Evolutionary conservation across 2,329 filamentous ascomycete species (phyloP), one percentile per base, ranked within the genome.

Genomic region (Fusarium nelsonii): DNA sequence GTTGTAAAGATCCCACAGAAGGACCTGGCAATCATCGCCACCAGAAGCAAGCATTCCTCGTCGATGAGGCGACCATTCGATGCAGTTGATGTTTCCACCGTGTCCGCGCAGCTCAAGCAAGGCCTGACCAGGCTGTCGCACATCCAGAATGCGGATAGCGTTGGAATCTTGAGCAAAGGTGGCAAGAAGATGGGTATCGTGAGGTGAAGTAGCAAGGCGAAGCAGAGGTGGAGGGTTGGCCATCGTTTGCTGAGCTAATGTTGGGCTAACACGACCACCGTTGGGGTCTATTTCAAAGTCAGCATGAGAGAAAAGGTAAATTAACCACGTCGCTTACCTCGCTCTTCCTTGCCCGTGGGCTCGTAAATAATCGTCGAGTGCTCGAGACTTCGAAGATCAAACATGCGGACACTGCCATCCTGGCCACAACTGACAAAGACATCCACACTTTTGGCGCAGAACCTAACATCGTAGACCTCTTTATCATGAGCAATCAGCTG

Each of bases 321-420:
- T 11, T 34, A 16, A 14, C 10, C 16, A 40, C 32, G 32, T 6
- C 23, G 76, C 82, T 70, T 83, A 93, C 92, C 87, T 84, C 88
- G 82, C 44, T 91, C 88, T 65, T 91, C 90, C 81, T 97, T 97
- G 71, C 94, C 92, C 0, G 93, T 95, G 6, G 96, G 96, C 80
- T 99, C 96, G 78, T 99, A 99, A 69, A 99, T 99, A 78, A 99
- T 99, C 51, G 96, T 99, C 71, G 94, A 97, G 79, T 99, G 96
- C 78, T 99, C 96, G 54, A 99, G 83, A 79, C 95, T 98, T 76
- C 96, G 89, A 65, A 99, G 84, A 80, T 99, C 96, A 80, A 99
- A 99, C 96, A 99, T 99, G 73, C 96, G 90, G 28, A 99, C 96
- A 78, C 95, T 98, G 39, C 96, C 96, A 78, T 99, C 96, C 58